Evolutionary conservation across 139 green algal species (phyloP).

Genomic region (Picochlorum sp.): DNA sequence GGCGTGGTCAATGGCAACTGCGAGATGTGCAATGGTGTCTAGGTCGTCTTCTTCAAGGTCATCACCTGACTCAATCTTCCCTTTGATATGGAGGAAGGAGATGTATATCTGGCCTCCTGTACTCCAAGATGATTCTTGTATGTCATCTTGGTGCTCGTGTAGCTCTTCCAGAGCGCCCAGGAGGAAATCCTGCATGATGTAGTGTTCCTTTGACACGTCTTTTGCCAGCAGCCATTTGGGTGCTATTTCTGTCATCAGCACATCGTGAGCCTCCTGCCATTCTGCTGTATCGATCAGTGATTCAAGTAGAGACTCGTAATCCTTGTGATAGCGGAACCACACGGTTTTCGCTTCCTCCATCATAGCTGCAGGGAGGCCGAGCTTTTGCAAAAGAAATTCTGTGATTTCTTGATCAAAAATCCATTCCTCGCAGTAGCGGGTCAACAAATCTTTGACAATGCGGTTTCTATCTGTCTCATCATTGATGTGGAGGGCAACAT

Average conservation of each 20-base stretch:
- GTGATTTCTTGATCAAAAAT: conserved; percentile 7
- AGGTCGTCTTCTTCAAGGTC: no score
- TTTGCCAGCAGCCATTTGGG: conserved; percentile 29
- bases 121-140: conserved; percentile 13
- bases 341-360: conserved; percentile 34
- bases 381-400: conserved; percentile 36
- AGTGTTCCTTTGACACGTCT: background rate
- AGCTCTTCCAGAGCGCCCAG: conserved; percentile 2
- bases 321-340: conserved; percentile 30
- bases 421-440: conserved; percentile 38
- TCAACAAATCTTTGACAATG: conserved; percentile 36
- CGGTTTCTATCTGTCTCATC: conserved; percentile 13
- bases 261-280: conserved; percentile 31
- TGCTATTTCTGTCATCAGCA: conserved; percentile 28
- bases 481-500: conserved; percentile 62
- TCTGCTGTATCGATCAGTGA: conserved; percentile 30
- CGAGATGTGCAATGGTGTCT: no score
- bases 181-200: background rate
- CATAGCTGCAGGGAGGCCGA: conserved; percentile 38
- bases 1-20: no score
- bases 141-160: background rate
- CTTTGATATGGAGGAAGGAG: conserved; percentile 20
- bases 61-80: background rate
- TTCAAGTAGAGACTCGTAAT: conserved; percentile 18
- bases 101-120: conserved; percentile 27